phyloP scores from a whole-genome alignment of 1,284 basidiomycete species.

The Rhodotorula sp. region DNA sequence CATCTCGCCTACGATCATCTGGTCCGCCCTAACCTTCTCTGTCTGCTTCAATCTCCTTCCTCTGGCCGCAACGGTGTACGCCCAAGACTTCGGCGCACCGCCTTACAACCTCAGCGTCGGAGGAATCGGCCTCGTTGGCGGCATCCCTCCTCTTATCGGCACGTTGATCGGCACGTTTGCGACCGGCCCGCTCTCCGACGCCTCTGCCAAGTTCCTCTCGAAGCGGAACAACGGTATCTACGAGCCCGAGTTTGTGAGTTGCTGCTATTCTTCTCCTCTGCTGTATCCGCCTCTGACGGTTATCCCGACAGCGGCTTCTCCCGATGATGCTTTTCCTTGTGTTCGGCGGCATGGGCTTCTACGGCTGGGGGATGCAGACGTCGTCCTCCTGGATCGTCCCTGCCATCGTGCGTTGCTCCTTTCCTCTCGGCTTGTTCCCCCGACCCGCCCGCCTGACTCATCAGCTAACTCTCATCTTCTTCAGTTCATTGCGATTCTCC shows the following conservation, averaged over 20 bases:
- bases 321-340: constrained; percentile 47
- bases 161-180: constrained; percentile 51
- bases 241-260: constrained; percentile 53
- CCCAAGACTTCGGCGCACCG: constrained; percentile 26
- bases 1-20: constrained; percentile 9
- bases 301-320: constrained; percentile 40
- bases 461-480: background rate
- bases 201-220: constrained; percentile 53
- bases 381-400: constrained; percentile 30
- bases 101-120: constrained; percentile 28
- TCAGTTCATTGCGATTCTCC: constrained; percentile 17
- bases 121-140: constrained; percentile 51
- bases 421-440: background rate
- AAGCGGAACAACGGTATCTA: constrained; percentile 55
- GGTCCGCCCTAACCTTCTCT: constrained; percentile 8
- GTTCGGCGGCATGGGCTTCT: constrained; percentile 52
- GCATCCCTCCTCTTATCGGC: constrained; percentile 49
- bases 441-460: no score
- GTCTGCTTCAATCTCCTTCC: constrained; percentile 30
- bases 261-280: constrained; percentile 52
- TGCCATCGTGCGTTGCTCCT: constrained; percentile 2
- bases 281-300: constrained; percentile 41
- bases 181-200: constrained; percentile 54
- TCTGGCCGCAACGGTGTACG: constrained; percentile 24
- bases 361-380: constrained; percentile 7